Conservation (phyloP, 2,329 filamentous ascomycete species). For the Coniochaeta hoffmannii region DNA sequence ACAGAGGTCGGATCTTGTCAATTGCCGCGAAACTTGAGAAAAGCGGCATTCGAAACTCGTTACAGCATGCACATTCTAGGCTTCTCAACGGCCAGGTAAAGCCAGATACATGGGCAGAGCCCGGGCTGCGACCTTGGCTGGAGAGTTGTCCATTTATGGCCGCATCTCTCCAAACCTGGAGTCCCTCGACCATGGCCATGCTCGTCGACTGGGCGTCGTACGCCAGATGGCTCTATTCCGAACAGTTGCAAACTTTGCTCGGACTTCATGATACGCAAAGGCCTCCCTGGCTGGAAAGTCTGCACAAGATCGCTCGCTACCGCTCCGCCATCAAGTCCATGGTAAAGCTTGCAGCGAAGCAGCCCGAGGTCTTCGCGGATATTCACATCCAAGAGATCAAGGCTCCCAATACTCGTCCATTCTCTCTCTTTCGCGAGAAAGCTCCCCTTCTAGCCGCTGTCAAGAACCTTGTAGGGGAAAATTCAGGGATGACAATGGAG, state of each 20-base stretch:
- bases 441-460: background rate
- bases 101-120: constrained; percentile 5
- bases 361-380: constrained; percentile 10
- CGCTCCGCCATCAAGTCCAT: constrained; percentile 11
- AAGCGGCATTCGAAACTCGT: constrained; percentile 4
- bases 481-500: background rate
- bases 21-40: constrained; percentile 4
- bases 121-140: constrained; percentile 1
- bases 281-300: constrained; percentile 10
- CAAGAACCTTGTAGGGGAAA: background rate
- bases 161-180: constrained; percentile 6
- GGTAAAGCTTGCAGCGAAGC: constrained; percentile 9
- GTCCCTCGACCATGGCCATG: background rate
- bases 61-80: constrained; percentile 5
- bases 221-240: constrained; percentile 10
- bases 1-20: constrained; percentile 6
- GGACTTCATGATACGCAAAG: background rate
- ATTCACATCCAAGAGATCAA: constrained; percentile 9
- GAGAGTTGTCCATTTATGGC: constrained; percentile 7
- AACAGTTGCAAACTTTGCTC: constrained; percentile 10
- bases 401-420: constrained; percentile 8
- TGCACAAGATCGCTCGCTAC: constrained; percentile 15
- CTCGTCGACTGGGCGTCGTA: constrained; percentile 12
- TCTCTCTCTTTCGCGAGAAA: background rate
- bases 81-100: constrained; percentile 4